Conservation (phyloP, 257 asterid genomes). For the Salvia splendens region DNA sequence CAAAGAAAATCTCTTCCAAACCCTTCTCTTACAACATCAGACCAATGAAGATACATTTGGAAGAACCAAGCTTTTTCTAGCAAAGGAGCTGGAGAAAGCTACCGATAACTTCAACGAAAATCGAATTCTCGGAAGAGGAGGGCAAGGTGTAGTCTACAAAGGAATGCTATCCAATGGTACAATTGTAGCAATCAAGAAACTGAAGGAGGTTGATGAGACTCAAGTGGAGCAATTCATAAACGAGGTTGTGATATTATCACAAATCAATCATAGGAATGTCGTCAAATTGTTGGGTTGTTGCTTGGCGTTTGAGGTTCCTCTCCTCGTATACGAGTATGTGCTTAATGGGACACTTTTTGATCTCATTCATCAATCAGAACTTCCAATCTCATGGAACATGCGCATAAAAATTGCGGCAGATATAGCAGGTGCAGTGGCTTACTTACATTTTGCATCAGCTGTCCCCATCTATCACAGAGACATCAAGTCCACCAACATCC, state of each 20-base stretch:
- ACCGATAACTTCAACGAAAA: background rate
- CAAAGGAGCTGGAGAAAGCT: conserved; percentile 13
- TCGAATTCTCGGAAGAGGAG: too few species aligned
- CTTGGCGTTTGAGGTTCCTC: conserved; percentile 24
- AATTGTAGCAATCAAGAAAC: too few species aligned
- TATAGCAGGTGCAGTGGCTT: conserved; percentile 23
- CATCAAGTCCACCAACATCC: background rate
- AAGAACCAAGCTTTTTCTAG: conserved; percentile 14
- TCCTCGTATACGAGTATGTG: conserved; percentile 24
- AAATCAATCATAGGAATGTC: conserved; percentile 22
- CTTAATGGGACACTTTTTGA: conserved; percentile 30
- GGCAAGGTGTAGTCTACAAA: too few species aligned
- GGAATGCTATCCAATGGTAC: too few species aligned
- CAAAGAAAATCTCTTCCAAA: conserved; percentile 7
- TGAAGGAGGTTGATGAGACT: too few species aligned
- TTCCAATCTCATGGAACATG: conserved; percentile 18
- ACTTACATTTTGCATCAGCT: conserved; percentile 32
- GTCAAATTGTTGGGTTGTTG: conserved; percentile 34
- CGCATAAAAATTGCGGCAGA: conserved; percentile 19
- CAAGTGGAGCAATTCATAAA: too few species aligned
- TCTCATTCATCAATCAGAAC: conserved; percentile 1
- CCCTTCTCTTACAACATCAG: conserved; percentile 24
- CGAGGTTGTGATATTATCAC: too few species aligned
- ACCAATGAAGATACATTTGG: conserved; percentile 13
- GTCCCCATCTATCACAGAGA: conserved; percentile 30